phyloP scores from a whole-genome alignment of 306 rosid genomes.

The Ochetophila trinervis region DNA sequence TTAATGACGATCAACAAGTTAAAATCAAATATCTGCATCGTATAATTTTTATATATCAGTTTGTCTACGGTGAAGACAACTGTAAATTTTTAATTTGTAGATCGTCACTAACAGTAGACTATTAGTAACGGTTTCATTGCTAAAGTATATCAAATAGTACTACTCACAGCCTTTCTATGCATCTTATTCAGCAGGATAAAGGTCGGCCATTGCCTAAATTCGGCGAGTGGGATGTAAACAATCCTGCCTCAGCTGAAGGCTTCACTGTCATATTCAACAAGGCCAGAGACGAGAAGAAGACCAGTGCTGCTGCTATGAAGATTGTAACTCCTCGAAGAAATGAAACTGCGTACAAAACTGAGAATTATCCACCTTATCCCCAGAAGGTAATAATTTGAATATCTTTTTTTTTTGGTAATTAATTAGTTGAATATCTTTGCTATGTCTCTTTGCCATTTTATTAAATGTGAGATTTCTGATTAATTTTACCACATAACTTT shows the following conservation, averaged over 20 bases:
- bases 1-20: no score
- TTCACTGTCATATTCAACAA: slow-evolving; percentile 81
- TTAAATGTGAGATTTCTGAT: background rate
- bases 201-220: slow-evolving; percentile 74
- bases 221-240: slow-evolving; percentile 90
- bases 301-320: slow-evolving; percentile 25
- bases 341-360: slow-evolving; percentile 26
- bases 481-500: background rate
- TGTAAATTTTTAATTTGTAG: no score
- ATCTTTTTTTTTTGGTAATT: background rate
- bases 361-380: slow-evolving; percentile 28
- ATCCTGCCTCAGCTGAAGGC: slow-evolving; percentile 88
- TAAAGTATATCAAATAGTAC: no score
- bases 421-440: no score
- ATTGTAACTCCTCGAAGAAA: slow-evolving; percentile 30
- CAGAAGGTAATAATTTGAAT: no score
- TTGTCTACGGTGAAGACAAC: no score
- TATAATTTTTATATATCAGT: no score
- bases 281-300: slow-evolving; percentile 87
- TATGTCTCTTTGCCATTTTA: slow-evolving; percentile 6
- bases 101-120: no score
- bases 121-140: no score
- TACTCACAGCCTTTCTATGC: background rate
- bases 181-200: slow-evolving; percentile 43
- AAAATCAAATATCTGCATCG: no score